Conservation (phyloP, 148 eudicot genomes). For the Camellia lanceoleosa region DNA sequence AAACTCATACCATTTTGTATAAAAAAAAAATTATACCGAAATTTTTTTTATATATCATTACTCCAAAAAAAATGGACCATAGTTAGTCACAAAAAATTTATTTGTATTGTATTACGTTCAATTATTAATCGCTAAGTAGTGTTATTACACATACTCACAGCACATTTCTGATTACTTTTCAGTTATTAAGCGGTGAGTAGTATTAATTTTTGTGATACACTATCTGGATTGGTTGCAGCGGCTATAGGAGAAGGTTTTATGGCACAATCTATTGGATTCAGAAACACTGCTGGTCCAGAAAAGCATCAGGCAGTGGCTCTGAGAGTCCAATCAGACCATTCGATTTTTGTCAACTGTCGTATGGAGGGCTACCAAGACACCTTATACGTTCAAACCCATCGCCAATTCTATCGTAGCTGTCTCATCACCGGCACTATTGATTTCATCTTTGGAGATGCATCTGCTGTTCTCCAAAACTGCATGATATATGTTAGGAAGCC, state of each 20-base stretch:
- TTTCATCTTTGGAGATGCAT: conserved; percentile 72
- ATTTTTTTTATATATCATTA: too few species aligned
- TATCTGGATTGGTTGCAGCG: conserved; percentile 25
- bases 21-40: too few species aligned
- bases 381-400: conserved; percentile 60
- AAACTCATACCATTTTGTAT: too few species aligned
- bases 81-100: too few species aligned
- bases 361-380: conserved; percentile 75
- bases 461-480: conserved; percentile 68
- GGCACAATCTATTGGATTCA: conserved; percentile 66
- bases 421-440: conserved; percentile 62
- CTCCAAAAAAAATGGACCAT: too few species aligned
- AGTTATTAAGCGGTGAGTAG: too few species aligned
- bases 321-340: conserved; percentile 57
- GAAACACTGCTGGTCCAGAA: conserved; percentile 74
- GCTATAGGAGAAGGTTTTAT: conserved; percentile 70
- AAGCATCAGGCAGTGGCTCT: conserved; percentile 85
- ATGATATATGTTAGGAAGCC: conserved; percentile 46
- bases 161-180: too few species aligned
- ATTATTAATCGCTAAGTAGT: too few species aligned
- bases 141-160: too few species aligned
- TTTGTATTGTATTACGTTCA: too few species aligned
- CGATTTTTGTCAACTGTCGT: conserved; percentile 67
- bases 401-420: conserved; percentile 66
- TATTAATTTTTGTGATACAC: too few species aligned